Evolutionary conservation across 2,329 filamentous ascomycete species (phyloP).

Genomic region (Neonectria faginata): DNA sequence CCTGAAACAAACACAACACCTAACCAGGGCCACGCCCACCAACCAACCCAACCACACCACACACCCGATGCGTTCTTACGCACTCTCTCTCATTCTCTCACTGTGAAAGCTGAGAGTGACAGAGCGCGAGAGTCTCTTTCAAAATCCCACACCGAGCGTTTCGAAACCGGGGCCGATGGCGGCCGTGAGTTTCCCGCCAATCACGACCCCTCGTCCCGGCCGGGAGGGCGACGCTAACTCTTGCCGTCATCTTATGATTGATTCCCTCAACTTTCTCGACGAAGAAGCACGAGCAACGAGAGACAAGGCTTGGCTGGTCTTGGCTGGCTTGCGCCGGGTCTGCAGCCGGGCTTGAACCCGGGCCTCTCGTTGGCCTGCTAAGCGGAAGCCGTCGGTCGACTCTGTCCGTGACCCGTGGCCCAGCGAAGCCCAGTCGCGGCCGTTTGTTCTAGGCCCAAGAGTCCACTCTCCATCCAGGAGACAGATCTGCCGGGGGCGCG

Average conservation of each 20-base stretch:
- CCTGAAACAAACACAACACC: conserved; percentile 28
- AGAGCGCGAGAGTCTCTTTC: neutral
- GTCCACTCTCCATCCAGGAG: conserved; percentile 7
- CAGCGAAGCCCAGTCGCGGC: conserved; percentile 11
- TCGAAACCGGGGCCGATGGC: conserved; percentile 38
- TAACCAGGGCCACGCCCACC: conserved; percentile 17
- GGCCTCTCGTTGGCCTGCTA: conserved; percentile 23
- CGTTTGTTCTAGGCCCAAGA: conserved; percentile 16
- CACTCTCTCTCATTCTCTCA: neutral
- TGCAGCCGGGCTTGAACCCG: neutral
- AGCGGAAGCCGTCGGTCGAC: conserved; percentile 17
- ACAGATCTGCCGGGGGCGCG: conserved; percentile 8
- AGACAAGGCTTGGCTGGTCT: conserved; percentile 3
- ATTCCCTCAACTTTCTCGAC: conserved; percentile 19
- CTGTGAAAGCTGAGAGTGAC: conserved; percentile 8
- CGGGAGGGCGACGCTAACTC: conserved; percentile 25
- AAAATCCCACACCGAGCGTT: conserved; percentile 39
- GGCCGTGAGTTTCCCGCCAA: conserved; percentile 39
- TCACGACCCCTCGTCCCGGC: conserved; percentile 13
- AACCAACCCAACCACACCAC: conserved; percentile 11
- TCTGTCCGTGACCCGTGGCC: conserved; percentile 4
- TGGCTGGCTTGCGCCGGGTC: conserved; percentile 6
- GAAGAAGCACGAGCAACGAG: neutral
- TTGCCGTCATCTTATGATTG: conserved; percentile 39
- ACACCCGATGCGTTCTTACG: conserved; percentile 4